Conservation (phyloP, 1,139 yeast genomes). For the Pichia sp. region DNA sequence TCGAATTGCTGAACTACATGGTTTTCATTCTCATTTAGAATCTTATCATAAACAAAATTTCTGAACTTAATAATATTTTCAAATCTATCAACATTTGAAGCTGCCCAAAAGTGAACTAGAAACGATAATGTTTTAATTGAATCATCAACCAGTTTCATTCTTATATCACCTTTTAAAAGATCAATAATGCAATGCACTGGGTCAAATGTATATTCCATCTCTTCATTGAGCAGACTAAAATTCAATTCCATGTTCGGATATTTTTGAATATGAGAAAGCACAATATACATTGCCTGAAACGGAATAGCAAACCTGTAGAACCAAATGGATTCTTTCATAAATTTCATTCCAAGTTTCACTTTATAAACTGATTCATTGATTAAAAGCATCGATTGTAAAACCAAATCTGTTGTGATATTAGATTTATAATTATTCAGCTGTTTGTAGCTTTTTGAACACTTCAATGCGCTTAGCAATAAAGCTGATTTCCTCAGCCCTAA, state of each 20-base stretch:
- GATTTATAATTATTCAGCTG: constrained; percentile 1
- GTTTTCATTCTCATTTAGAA: background rate
- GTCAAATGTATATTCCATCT: constrained; percentile 15
- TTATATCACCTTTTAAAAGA: constrained; percentile 14
- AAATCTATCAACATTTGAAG: constrained; percentile 13
- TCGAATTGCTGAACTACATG: background rate
- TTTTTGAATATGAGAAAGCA: constrained; percentile 17
- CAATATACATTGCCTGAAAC: constrained; percentile 22
- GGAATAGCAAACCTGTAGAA: constrained; percentile 22
- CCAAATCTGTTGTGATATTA: constrained; percentile 15
- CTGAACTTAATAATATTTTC: constrained; percentile 17
- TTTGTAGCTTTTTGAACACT: constrained; percentile 9
- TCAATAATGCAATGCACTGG: constrained; percentile 10
- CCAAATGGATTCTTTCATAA: constrained; percentile 16
- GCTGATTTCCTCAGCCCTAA: constrained; percentile 20
- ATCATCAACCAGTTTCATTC: constrained; percentile 13
- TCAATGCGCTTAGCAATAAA: constrained; percentile 16
- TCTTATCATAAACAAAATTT: constrained; percentile 7
- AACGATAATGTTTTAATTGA: constrained; percentile 9
- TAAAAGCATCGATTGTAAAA: constrained; percentile 19
- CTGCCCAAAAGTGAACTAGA: constrained; percentile 17
- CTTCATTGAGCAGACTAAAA: constrained; percentile 10
- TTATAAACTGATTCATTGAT: constrained; percentile 22
- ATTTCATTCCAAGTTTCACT: constrained; percentile 14
- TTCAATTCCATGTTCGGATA: constrained; percentile 14